A percentile compares a stretch with the other conserved stretches of the same genome.
Evolutionary conservation across 2,329 filamentous ascomycete species (phyloP).

Genomic region (Rachicladosporium sp.): DNA sequence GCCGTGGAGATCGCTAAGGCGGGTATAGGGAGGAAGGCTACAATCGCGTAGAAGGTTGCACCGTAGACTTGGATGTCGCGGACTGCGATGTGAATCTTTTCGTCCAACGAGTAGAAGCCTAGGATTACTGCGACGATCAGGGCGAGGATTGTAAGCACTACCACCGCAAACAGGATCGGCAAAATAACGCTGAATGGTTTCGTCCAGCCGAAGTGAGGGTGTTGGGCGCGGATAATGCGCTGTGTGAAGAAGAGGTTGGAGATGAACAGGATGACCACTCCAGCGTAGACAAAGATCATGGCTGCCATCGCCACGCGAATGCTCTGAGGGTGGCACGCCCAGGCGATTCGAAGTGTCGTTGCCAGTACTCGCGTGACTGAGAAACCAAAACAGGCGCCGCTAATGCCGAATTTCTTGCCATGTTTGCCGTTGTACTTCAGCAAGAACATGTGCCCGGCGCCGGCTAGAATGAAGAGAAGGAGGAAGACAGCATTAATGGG

Average conservation of each 20-base stretch:
- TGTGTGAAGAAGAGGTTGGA: conserved; percentile 68
- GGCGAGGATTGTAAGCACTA: conserved; percentile 50
- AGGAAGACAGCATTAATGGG: conserved; percentile 55
- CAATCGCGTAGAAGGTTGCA: conserved; percentile 48
- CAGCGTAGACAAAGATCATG: conserved; percentile 58
- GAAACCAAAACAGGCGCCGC: conserved; percentile 42
- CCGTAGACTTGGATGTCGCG: conserved; percentile 54
- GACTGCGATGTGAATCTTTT: conserved; percentile 30
- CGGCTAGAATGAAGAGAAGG: conserved; percentile 42
- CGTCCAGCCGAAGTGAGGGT: conserved; percentile 61
- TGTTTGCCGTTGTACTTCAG: conserved; percentile 38
- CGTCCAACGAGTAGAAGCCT: conserved; percentile 53
- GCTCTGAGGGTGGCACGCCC: conserved; percentile 36
- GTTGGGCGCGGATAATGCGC: conserved; percentile 60
- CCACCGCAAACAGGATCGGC: conserved; percentile 44
- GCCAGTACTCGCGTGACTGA: conserved; percentile 38
- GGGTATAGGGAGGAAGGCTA: conserved; percentile 55
- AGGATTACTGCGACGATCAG: conserved; percentile 54
- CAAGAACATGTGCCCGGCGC: conserved; percentile 46
- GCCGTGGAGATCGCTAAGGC: conserved; percentile 39
- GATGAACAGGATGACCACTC: conserved; percentile 63
- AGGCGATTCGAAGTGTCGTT: conserved; percentile 40
- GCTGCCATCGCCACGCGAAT: conserved; percentile 44
- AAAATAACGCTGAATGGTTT: conserved; percentile 40
- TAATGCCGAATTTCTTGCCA: conserved; percentile 49